These are phyloP conservation scores for Xylaria multiplex DNA, from an alignment of 2,329 filamentous ascomycete species.

Conservation along the genomic window DNA sequence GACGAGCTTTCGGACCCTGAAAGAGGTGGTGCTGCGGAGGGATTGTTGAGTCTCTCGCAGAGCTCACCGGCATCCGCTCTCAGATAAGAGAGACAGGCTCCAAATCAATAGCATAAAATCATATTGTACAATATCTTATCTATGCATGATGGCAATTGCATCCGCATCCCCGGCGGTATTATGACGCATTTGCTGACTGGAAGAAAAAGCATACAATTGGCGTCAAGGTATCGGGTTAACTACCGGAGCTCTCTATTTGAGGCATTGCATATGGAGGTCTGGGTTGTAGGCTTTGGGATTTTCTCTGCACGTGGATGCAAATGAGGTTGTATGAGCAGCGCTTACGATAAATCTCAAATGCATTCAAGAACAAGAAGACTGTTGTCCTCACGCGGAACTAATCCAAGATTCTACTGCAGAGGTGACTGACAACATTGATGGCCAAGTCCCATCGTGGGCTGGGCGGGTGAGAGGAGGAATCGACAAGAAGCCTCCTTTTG, in stretches of 20 bases:
- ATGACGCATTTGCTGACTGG: conserved; percentile 13
- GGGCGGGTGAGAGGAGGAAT: neutral
- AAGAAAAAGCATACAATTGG: conserved; percentile 30
- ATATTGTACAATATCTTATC: conserved; percentile 25
- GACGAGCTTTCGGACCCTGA: conserved; percentile 55
- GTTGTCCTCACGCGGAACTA: neutral
- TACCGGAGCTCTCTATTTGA: conserved; percentile 1
- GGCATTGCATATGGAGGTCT: conserved; percentile 15
- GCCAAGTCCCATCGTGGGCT: neutral
- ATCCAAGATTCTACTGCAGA: neutral
- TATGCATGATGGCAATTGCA: conserved; percentile 11
- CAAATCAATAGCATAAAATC: neutral
- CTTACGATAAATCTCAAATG: neutral
- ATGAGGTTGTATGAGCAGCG: conserved; percentile 15
- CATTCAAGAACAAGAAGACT: conserved; percentile 4
- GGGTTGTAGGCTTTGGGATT: neutral
- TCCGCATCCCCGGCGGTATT: neutral
- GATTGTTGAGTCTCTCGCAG: conserved; percentile 60
- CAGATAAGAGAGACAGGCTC: conserved; percentile 8
- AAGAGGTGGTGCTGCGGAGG: conserved; percentile 62
- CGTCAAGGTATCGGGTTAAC: conserved; percentile 20
- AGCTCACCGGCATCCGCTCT: conserved; percentile 39
- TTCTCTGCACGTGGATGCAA: neutral
- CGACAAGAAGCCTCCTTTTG: neutral
- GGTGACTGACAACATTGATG: conserved; percentile 3